A percentile compares a stretch with the other conserved stretches of the same genome.
Evolutionary conservation across 2,329 filamentous ascomycete species (phyloP).

Genomic region (Elsinoe australis): DNA sequence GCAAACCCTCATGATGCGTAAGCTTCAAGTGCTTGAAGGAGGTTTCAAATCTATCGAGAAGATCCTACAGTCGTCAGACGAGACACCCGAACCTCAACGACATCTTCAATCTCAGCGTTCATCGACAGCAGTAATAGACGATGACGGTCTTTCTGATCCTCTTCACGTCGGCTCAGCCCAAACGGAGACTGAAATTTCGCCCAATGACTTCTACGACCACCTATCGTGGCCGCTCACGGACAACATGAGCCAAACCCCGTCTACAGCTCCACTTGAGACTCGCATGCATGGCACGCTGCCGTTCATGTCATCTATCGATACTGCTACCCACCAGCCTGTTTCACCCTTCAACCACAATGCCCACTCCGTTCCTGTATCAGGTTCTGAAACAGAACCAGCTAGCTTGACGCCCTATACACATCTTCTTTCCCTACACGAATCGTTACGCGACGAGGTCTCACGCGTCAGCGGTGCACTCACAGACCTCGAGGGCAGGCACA

Average conservation of each 20-base stretch:
- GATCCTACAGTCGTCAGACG: constrained; percentile 27
- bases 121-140: background rate
- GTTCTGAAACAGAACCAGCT: constrained; percentile 27
- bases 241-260: constrained; percentile 22
- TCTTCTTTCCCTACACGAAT: constrained; percentile 54
- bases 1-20: constrained; percentile 37
- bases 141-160: background rate
- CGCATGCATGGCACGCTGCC: background rate
- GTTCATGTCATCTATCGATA: background rate
- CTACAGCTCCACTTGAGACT: constrained; percentile 20
- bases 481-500: constrained; percentile 53
- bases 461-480: constrained; percentile 48
- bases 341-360: constrained; percentile 15
- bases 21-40: constrained; percentile 39
- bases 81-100: background rate
- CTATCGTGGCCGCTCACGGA: constrained; percentile 27
- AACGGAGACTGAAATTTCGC: background rate
- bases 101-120: constrained; percentile 9
- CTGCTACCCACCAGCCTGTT: background rate
- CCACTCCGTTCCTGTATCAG: constrained; percentile 17
- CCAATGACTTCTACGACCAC: constrained; percentile 1
- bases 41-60: constrained; percentile 38
- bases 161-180: background rate
- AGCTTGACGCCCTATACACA: constrained; percentile 48
- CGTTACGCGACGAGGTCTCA: constrained; percentile 51